A percentile compares a stretch with the other conserved stretches of the same genome.
Conservation (phyloP, 768 basidiomycete species). For the Phlegmacium glaucopus region DNA sequence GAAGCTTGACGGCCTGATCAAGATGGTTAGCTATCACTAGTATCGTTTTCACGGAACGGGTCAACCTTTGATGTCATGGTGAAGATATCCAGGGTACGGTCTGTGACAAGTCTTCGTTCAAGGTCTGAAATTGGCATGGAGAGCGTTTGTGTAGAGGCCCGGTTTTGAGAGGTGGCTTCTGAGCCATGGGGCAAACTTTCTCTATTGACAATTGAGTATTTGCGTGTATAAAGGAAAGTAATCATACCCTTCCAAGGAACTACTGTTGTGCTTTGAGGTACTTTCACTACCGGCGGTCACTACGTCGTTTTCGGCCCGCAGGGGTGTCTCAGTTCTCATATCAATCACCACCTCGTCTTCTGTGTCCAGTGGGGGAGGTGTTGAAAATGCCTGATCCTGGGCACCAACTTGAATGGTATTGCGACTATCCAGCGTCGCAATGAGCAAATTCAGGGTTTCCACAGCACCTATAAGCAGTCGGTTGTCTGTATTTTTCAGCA, state of each 20-base stretch:
- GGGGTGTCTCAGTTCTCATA: slow-evolving; percentile 34
- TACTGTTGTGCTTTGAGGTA: slow-evolving; percentile 48
- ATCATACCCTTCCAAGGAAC: slow-evolving; percentile 52
- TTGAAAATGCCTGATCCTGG: slow-evolving; percentile 8
- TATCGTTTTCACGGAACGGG: background rate
- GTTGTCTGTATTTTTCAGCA: slow-evolving; percentile 91
- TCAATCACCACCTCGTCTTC: slow-evolving; percentile 61
- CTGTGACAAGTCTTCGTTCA: slow-evolving; percentile 74
- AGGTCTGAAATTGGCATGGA: slow-evolving; percentile 69
- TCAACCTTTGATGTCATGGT: slow-evolving; percentile 88
- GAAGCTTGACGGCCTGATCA: slow-evolving; percentile 77
- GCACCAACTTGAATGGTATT: slow-evolving; percentile 49
- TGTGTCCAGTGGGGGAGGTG: slow-evolving; percentile 25
- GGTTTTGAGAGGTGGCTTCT: slow-evolving; percentile 48
- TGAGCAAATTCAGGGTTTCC: slow-evolving; percentile 73
- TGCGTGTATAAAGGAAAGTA: background rate
- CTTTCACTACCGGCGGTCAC: slow-evolving; percentile 38
- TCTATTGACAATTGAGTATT: slow-evolving; percentile 27
- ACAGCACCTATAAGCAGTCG: slow-evolving; percentile 74
- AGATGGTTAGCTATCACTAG: background rate
- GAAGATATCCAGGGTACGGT: slow-evolving; percentile 87
- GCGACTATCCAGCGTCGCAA: slow-evolving; percentile 63
- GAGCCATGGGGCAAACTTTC: slow-evolving; percentile 63
- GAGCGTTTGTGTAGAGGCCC: slow-evolving; percentile 48
- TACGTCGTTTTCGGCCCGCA: slow-evolving; percentile 25